phyloP scores from a whole-genome alignment of 768 basidiomycete species.

The Tricholoma terreum region DNA sequence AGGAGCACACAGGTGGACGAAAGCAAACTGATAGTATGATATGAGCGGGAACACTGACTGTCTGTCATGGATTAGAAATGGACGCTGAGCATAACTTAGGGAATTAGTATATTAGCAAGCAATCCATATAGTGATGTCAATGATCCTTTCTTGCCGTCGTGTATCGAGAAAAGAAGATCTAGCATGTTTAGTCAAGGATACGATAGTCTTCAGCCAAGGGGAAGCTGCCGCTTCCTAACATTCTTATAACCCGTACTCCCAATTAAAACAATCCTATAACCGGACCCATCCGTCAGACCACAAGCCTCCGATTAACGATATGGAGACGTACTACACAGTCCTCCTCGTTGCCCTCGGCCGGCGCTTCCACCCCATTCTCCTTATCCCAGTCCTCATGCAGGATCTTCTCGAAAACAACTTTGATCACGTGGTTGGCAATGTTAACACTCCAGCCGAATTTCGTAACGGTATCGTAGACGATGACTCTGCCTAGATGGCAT shows the following conservation, averaged over 20 bases:
- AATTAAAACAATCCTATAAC: conserved; percentile 65
- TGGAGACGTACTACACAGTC: conserved; percentile 58
- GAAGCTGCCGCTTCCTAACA: conserved; percentile 1
- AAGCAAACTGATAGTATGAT: neutral
- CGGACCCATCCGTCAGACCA: neutral
- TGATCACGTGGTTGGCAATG: conserved; percentile 67
- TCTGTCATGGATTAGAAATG: neutral
- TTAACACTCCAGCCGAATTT: conserved; percentile 81
- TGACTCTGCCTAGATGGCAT: conserved; percentile 86
- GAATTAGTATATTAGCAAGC: neutral
- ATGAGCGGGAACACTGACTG: too few species aligned
- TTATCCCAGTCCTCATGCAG: conserved; percentile 35
- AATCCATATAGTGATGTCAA: too few species aligned
- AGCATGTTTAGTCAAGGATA: neutral
- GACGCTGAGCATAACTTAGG: neutral
- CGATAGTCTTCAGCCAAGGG: neutral
- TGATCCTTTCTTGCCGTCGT: neutral
- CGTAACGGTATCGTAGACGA: conserved; percentile 83
- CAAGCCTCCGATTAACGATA: neutral
- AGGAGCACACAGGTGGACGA: neutral
- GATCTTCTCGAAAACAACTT: conserved; percentile 59
- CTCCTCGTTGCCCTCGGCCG: conserved; percentile 47
- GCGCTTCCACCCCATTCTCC: conserved; percentile 38
- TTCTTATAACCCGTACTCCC: conserved; percentile 58
- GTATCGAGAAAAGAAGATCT: neutral